Conservation (phyloP, 225 moss, liverwort and hornwort species). For the Physcomitrellopsis africana region DNA sequence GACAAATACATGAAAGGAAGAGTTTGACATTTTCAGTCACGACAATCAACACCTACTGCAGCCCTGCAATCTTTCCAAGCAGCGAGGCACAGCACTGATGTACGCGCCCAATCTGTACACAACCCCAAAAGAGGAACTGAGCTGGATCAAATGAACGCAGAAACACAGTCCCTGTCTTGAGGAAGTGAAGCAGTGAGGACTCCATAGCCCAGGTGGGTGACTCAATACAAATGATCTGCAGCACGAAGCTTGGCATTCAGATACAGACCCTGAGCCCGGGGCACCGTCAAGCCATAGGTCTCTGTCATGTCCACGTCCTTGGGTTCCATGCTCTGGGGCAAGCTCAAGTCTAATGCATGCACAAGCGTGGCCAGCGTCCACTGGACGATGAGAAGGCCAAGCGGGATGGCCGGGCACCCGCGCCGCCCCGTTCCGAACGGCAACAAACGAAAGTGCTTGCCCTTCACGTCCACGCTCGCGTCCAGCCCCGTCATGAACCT, state of each 20-base stretch:
- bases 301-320: slow-evolving; percentile 50
- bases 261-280: slow-evolving; percentile 7
- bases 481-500: slow-evolving; percentile 23
- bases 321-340: slow-evolving; percentile 24
- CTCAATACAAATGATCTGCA: slow-evolving; percentile 33
- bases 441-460: slow-evolving; percentile 37
- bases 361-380: slow-evolving; percentile 33
- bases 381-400: slow-evolving; percentile 29
- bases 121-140: no score
- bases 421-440: slow-evolving; percentile 40
- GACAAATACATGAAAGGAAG: no score
- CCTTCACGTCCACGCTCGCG: slow-evolving; percentile 28
- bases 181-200: no score
- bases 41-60: no score
- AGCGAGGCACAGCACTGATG: no score
- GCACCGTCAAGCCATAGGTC: slow-evolving; percentile 29
- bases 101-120: no score
- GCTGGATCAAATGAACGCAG: no score
- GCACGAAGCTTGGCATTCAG: slow-evolving; percentile 25
- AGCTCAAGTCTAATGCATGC: slow-evolving; percentile 45
- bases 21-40: no score
- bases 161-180: no score
- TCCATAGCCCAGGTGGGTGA: no score
- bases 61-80: no score
- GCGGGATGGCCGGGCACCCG: slow-evolving; percentile 28